A percentile compares a stretch with the other conserved stretches of the same genome.
These are phyloP conservation scores for Mucor plumbeus DNA, from an alignment of 371 early-diverging fungal species.

Conservation along the genomic window DNA sequence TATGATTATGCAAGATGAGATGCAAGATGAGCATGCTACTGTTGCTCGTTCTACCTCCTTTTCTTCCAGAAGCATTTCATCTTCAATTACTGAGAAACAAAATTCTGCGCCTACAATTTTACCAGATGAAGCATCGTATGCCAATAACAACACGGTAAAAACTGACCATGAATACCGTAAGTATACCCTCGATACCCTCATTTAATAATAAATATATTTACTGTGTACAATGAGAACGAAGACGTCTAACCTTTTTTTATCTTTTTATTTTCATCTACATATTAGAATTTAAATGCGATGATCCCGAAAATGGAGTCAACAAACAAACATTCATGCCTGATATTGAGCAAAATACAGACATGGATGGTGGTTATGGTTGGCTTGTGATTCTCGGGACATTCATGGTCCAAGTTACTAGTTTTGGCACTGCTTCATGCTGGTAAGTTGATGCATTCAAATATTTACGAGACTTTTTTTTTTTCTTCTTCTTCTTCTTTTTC, in stretches of 20 bases:
- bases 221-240: not conserved
- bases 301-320: constrained; percentile 18
- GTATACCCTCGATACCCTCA: constrained; percentile 15
- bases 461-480: not conserved
- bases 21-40: not conserved
- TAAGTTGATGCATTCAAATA: constrained; percentile 19
- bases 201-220: not conserved
- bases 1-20: not conserved
- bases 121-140: constrained; percentile 2
- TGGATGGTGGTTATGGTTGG: constrained; percentile 66
- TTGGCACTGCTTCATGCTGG: constrained; percentile 52
- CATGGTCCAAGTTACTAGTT: constrained; percentile 59
- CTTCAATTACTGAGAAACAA: not conserved
- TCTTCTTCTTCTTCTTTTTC: too few relatives aligned
- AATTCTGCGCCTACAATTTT: not conserved
- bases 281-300: constrained; percentile 9
- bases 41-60: not conserved
- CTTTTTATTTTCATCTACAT: constrained; percentile 23
- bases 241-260: constrained; percentile 19
- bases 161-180: constrained; percentile 16
- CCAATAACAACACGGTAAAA: not conserved
- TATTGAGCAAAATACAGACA: not conserved
- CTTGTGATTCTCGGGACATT: constrained; percentile 60
- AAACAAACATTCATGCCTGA: constrained; percentile 4
- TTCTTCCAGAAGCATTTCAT: not conserved